Percentiles rank a stretch among this genome's conserved stretches.
phyloP scores from a whole-genome alignment of 345 rosid species.

The Cardamine occulta region DNA sequence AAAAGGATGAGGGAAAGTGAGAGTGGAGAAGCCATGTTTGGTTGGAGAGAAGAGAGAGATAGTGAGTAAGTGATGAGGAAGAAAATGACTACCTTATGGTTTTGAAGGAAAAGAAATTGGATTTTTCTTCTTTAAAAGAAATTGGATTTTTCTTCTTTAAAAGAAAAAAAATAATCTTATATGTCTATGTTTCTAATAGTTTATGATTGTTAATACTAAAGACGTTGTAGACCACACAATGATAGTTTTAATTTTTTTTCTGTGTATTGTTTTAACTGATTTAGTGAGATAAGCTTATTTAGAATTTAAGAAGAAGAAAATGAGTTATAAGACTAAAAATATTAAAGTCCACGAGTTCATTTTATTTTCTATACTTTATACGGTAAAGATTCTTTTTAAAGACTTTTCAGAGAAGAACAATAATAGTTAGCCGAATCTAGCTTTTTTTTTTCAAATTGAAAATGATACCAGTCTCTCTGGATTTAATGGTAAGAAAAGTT shows the following conservation, averaged over 20 bases:
- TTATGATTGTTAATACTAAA: not conserved
- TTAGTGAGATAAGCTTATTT: not conserved
- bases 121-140: not conserved
- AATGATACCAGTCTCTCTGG: slow-evolving; percentile 33
- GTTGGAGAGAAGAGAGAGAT: slow-evolving; percentile 45
- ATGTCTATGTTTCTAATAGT: not conserved
- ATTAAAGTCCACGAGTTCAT: slow-evolving; percentile 18
- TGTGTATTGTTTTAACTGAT: slow-evolving; percentile 1
- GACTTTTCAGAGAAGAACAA: slow-evolving; percentile 40
- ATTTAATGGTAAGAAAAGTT: slow-evolving; percentile 41
- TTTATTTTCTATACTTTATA: slow-evolving; percentile 16
- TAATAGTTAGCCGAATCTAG: slow-evolving; percentile 40
- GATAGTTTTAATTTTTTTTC: not conserved
- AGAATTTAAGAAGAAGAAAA: not conserved
- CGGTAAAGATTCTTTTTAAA: slow-evolving; percentile 30
- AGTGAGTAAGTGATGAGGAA: slow-evolving; percentile 31
- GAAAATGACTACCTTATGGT: slow-evolving; percentile 41
- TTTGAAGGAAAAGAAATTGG: slow-evolving; percentile 13
- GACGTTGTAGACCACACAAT: not conserved
- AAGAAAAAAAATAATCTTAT: not conserved
- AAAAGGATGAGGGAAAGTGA: slow-evolving; percentile 43
- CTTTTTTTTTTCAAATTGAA: slow-evolving; percentile 34
- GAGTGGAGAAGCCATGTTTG: slow-evolving; percentile 53
- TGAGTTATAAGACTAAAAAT: not conserved
- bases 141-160: not conserved